Percentiles rank a stretch among this genome's conserved stretches.
These are phyloP conservation scores for Ophiostoma novo-ulmi DNA, from an alignment of 2,329 filamentous ascomycete species.

Conservation along the genomic window DNA sequence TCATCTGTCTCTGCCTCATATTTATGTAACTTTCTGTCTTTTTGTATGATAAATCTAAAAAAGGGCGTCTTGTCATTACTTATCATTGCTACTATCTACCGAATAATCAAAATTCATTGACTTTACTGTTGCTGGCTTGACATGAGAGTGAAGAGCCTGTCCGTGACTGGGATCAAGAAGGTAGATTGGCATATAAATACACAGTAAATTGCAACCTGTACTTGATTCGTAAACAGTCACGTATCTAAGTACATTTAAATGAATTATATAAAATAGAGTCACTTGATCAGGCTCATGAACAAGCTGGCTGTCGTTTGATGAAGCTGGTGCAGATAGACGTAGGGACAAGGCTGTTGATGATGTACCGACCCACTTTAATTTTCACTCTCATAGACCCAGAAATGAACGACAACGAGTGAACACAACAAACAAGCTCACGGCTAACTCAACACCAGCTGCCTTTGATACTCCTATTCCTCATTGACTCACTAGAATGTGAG, in stretches of 20 bases:
- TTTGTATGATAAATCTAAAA: constrained; percentile 14
- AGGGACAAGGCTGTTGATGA: neutral
- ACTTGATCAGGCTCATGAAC: neutral
- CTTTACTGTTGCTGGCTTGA: neutral
- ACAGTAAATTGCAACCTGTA: too few relatives aligned
- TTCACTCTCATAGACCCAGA: constrained; percentile 5
- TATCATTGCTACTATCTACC: neutral
- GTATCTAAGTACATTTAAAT: too few relatives aligned
- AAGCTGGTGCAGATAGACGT: neutral
- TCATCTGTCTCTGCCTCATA: neutral
- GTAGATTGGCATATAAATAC: too few relatives aligned
- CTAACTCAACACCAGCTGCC: neutral
- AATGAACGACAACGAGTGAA: neutral
- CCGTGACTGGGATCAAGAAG: neutral
- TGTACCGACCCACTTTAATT: constrained; percentile 19
- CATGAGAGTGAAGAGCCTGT: neutral
- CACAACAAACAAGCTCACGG: neutral
- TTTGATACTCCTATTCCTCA: neutral
- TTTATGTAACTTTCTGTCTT: neutral
- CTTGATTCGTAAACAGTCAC: too few relatives aligned
- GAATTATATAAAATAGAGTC: neutral
- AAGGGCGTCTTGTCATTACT: constrained; percentile 17
- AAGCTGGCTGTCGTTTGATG: neutral
- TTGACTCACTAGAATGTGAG: neutral
- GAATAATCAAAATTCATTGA: constrained; percentile 10